Evolutionary conservation across 2,329 filamentous ascomycete species (phyloP).

Genomic region (Sclerotinia trifoliorum): DNA sequence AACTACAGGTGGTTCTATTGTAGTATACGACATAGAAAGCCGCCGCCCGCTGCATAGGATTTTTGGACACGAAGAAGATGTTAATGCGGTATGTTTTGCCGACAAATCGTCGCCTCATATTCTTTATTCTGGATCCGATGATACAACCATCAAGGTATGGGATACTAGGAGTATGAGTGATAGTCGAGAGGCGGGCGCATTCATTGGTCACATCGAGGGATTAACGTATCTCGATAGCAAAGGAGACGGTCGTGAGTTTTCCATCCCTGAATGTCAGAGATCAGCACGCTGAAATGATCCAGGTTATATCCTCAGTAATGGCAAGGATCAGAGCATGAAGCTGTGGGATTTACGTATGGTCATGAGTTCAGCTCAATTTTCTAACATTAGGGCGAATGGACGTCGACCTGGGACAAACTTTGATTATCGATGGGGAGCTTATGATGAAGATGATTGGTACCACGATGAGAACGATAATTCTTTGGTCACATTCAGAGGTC

Average conservation of each 20-base stretch:
- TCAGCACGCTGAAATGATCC: constrained; percentile 16
- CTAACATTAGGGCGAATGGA: constrained; percentile 53
- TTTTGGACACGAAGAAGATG: constrained; percentile 76
- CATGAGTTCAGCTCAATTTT: constrained; percentile 68
- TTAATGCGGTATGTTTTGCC: constrained; percentile 95
- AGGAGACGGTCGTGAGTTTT: constrained; percentile 56
- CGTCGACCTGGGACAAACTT: constrained; percentile 58
- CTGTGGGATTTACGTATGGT: constrained; percentile 93
- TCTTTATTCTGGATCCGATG: constrained; percentile 92
- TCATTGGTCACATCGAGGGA: constrained; percentile 65
- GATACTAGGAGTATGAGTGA: constrained; percentile 91
- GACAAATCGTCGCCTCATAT: constrained; percentile 88
- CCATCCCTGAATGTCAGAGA: not conserved
- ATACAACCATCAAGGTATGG: constrained; percentile 94
- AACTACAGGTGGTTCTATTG: constrained; percentile 73
- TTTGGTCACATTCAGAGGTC: constrained; percentile 88
- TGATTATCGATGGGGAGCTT: constrained; percentile 71
- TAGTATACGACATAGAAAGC: constrained; percentile 90
- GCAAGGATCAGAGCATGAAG: constrained; percentile 96
- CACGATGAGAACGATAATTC: constrained; percentile 85
- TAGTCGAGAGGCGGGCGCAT: constrained; percentile 65
- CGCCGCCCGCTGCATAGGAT: constrained; percentile 64
- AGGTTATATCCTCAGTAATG: constrained; percentile 84
- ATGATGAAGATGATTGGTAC: constrained; percentile 64
- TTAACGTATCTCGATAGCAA: constrained; percentile 70